Percentiles rank a stretch among this genome's conserved stretches.
Conservation (phyloP, 306 rosid species). For the Benincasa hispida region DNA sequence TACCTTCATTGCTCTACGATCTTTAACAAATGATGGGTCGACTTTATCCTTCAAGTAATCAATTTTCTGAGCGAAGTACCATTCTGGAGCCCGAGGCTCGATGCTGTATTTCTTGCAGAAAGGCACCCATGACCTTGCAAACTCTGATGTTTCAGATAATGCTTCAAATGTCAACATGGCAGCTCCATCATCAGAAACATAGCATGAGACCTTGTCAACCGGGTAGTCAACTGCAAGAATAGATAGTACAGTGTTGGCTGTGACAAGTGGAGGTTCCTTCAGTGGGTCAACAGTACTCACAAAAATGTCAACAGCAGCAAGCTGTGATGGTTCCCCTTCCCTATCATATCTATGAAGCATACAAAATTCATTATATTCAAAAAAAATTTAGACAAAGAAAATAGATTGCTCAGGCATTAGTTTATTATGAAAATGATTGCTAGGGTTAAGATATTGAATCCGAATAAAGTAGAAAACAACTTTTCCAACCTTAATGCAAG, state of each 20-base stretch:
- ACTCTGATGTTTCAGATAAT: conserved; percentile 82
- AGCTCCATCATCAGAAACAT: conserved; percentile 96
- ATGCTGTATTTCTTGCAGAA: conserved; percentile 67
- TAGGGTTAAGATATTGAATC: background rate
- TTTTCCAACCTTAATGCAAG: conserved; percentile 60
- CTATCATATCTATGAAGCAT: conserved; percentile 65
- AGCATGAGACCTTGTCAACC: conserved; percentile 93
- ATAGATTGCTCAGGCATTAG: background rate
- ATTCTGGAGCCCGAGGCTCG: conserved; percentile 97
- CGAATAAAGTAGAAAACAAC: background rate
- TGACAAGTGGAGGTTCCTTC: conserved; percentile 96
- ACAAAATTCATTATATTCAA: background rate
- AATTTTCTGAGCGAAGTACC: conserved; percentile 91
- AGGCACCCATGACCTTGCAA: conserved; percentile 94
- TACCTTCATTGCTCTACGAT: conserved; percentile 97
- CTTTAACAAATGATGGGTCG: conserved; percentile 88
- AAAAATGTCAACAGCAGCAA: conserved; percentile 90
- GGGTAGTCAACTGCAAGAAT: conserved; percentile 97
- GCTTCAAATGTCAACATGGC: conserved; percentile 99
- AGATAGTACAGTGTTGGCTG: conserved; percentile 90
- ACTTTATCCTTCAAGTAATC: conserved; percentile 95
- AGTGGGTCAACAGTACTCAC: conserved; percentile 96
- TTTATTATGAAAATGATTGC: background rate
- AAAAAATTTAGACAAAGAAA: background rate
- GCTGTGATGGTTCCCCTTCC: conserved; percentile 88